phyloP scores from a whole-genome alignment of 2,329 filamentous ascomycete genomes.

The Curvularia hawaiiensis region DNA sequence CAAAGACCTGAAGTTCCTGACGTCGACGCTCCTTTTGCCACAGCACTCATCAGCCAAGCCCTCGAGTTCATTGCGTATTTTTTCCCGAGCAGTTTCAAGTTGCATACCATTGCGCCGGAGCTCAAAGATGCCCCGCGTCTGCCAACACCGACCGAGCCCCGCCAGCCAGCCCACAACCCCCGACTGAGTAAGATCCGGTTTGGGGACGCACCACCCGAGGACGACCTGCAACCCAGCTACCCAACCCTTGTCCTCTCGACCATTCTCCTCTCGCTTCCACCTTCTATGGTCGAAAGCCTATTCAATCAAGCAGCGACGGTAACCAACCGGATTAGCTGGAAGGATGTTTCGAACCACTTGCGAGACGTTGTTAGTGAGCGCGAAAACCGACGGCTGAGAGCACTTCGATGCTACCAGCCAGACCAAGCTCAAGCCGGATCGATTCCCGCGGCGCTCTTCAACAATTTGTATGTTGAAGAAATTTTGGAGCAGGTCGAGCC shows the following conservation, averaged over 20 bases:
- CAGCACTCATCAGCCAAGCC: conserved; percentile 60
- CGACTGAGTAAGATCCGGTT: conserved; percentile 71
- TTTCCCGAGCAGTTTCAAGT: conserved; percentile 64
- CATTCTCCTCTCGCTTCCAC: conserved; percentile 72
- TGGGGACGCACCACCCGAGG: conserved; percentile 64
- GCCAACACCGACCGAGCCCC: conserved; percentile 46
- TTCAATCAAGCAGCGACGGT: conserved; percentile 64
- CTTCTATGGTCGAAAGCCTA: conserved; percentile 67
- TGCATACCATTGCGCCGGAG: conserved; percentile 59
- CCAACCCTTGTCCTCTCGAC: conserved; percentile 64
- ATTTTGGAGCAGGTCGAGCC: conserved; percentile 45
- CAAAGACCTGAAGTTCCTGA: conserved; percentile 20
- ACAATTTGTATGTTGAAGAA: conserved; percentile 41
- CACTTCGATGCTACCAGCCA: conserved; percentile 28
- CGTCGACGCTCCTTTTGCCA: conserved; percentile 60
- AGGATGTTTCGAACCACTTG: conserved; percentile 49
- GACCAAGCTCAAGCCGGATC: conserved; percentile 28
- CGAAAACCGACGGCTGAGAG: conserved; percentile 47
- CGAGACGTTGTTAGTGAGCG: conserved; percentile 52
- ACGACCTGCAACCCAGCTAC: conserved; percentile 46
- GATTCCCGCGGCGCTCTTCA: conserved; percentile 26
- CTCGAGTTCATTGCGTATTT: conserved; percentile 65
- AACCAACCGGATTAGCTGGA: conserved; percentile 51
- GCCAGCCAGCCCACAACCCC: conserved; percentile 52
- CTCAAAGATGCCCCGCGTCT: conserved; percentile 56